Evolutionary conservation across 1,284 basidiomycete genomes (phyloP).

Genomic region (Apiotrichum porosum): DNA sequence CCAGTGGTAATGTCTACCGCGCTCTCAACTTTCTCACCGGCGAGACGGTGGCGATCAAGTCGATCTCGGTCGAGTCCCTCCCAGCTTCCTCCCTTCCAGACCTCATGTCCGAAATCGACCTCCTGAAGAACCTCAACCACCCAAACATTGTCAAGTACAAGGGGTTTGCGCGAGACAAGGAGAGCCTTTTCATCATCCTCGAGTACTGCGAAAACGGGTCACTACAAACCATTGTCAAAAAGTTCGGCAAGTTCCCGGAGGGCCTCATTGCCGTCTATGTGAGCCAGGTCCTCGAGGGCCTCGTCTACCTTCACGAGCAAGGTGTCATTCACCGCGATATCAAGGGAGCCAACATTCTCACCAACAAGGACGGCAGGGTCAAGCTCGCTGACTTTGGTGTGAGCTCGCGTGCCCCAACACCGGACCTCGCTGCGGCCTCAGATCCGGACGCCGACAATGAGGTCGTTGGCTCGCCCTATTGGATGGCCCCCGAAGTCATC

Average conservation of each 20-base stretch:
- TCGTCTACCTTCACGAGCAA: conserved; percentile 86
- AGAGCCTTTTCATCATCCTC: conserved; percentile 92
- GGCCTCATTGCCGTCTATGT: conserved; percentile 94
- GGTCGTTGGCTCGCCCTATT: conserved; percentile 94
- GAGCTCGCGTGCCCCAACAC: conserved; percentile 55
- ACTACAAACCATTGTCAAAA: conserved; percentile 88
- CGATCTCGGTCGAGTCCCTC: conserved; percentile 87
- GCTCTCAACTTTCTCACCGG: conserved; percentile 92
- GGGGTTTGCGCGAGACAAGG: conserved; percentile 86
- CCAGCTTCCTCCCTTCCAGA: conserved; percentile 87
- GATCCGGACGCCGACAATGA: conserved; percentile 58
- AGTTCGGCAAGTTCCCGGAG: conserved; percentile 97
- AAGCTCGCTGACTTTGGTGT: conserved; percentile 95
- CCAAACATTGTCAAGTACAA: conserved; percentile 99
- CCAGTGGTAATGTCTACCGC: conserved; percentile 92
- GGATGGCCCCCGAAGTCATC: conserved; percentile 99
- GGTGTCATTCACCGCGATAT: conserved; percentile 98
- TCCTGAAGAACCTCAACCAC: conserved; percentile 90
- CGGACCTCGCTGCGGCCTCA: conserved; percentile 15
- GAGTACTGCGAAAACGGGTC: conserved; percentile 98
- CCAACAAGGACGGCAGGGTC: conserved; percentile 96
- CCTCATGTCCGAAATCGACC: conserved; percentile 94
- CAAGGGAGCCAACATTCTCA: conserved; percentile 94
- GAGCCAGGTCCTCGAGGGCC: conserved; percentile 79
- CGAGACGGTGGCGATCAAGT: conserved; percentile 93